Evolutionary conservation across 768 basidiomycete genomes (phyloP).

Genomic region (Mycena amicta): DNA sequence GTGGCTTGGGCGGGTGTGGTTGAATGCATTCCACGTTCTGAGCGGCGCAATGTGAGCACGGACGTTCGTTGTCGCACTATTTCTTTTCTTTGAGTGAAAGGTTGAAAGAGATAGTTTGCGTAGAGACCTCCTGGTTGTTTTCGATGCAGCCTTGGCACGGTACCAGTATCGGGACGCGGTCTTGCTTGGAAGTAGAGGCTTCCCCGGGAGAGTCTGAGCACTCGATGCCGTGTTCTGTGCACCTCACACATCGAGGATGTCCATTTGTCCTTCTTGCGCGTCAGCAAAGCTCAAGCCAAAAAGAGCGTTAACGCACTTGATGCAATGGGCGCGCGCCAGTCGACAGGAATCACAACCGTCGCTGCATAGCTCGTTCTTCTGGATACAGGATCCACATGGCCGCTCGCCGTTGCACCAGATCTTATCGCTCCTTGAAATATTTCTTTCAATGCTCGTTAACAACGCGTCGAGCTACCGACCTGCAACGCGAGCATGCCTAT

Average conservation of each 20-base stretch:
- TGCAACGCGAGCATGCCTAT: conserved; percentile 66
- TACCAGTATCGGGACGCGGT: not conserved
- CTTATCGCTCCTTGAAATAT: conserved; percentile 54
- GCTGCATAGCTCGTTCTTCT: conserved; percentile 61
- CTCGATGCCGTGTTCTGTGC: conserved; percentile 51
- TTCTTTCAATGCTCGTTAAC: conserved; percentile 11
- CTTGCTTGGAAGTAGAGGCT: not conserved
- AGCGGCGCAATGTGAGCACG: conserved; percentile 60
- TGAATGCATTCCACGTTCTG: conserved; percentile 60
- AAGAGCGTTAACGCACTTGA: conserved; percentile 21
- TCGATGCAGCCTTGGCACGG: conserved; percentile 63
- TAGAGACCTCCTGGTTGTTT: conserved; percentile 64
- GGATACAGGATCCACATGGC: conserved; percentile 59
- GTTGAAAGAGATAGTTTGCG: not conserved
- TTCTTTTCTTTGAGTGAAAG: conserved; percentile 4
- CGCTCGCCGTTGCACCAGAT: conserved; percentile 60
- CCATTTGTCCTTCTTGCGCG: conserved; percentile 27
- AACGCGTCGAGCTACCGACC: conserved; percentile 31
- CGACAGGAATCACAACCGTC: conserved; percentile 67
- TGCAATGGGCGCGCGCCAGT: conserved; percentile 58
- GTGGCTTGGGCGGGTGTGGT: conserved; percentile 24
- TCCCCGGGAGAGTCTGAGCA: conserved; percentile 40
- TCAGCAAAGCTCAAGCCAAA: not conserved
- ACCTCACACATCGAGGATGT: conserved; percentile 50
- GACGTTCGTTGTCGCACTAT: conserved; percentile 66